Percentiles rank a stretch among this genome's conserved stretches.
phyloP scores from a whole-genome alignment of 202 grass and related monocot genomes.

The Zizania palustris region DNA sequence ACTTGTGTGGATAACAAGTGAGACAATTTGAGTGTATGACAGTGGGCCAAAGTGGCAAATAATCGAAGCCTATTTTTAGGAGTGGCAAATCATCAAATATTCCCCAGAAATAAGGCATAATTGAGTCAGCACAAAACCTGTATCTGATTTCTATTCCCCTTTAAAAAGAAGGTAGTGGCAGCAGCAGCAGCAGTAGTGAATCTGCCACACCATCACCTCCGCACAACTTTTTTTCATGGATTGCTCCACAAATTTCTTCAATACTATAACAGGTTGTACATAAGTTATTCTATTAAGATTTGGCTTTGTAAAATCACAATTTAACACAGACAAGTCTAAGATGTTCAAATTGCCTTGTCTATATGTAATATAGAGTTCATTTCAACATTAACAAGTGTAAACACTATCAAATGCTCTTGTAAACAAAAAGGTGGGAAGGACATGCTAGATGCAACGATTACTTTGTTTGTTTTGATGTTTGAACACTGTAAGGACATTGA shows the following conservation, averaged over 20 bases:
- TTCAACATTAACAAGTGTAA: background rate
- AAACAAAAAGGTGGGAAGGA: background rate
- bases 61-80: too few relatives aligned
- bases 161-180: background rate
- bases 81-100: too few relatives aligned
- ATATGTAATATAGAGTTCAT: background rate
- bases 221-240: background rate
- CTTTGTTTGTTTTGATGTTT: background rate
- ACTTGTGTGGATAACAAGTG: too few relatives aligned
- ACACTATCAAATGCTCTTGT: background rate
- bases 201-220: background rate
- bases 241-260: background rate
- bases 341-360: background rate
- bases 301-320: background rate
- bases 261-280: too few relatives aligned
- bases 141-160: background rate
- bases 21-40: too few relatives aligned
- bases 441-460: background rate
- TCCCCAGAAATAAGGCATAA: too few relatives aligned
- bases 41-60: too few relatives aligned
- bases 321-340: background rate
- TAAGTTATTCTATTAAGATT: too few relatives aligned
- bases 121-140: background rate
- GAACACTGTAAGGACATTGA: background rate
- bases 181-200: background rate